Base-by-base conservation (phyloP, 352 stramenopile genomes). In the Globisporangium nunn region DNA sequence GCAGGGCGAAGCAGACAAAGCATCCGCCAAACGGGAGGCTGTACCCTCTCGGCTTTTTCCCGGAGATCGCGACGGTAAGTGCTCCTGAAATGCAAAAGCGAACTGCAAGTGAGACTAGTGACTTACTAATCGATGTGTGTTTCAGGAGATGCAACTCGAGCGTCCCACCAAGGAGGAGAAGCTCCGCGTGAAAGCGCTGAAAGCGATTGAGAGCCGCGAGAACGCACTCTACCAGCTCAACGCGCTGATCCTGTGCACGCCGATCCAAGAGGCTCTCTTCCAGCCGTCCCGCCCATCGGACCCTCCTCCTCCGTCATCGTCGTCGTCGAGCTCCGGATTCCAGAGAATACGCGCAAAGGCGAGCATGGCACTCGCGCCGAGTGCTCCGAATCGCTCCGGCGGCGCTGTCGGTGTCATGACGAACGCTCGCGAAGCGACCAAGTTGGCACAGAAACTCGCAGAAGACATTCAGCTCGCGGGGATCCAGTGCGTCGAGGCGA, bases 221-320 rank as follows among this genome's bases (percentile, higher is more conserved):
- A 85, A 78, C 10, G 62, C 87, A 17, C 58, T 88, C 50, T 88
- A 89, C 33, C 81, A 89, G 31, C 62, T 88, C 8, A 89, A 80
- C 41, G 78, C 79, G 11, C 55, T 91, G 18, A 80, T 89, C 47
- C 61, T 88, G 6, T 89, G 78, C 47, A 87, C 81, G 29, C 78
- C 81, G 18, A 69, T 85, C 0, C 74, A 85, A 35, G 75, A 88
- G 50, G 52, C 65, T 29, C 54, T 84, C 1, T 73, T 87, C 43
- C 69, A 81, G 54, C 77, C 75, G 12, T 80, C 75, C 2, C 64
- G 74, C 29, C 74, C 71, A n/a, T 44, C 59, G 1, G 64, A 72
- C 5, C 62, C 70, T 6, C 58, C 63, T 2, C 59, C 66, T 6
- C 59, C 49, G 1, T 64, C 66, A 4, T 59, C 66, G 6, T 59